Percentiles rank a stretch among this genome's conserved stretches.
Evolutionary conservation across 768 basidiomycete species (phyloP).

Genomic region (Mycena maculata): DNA sequence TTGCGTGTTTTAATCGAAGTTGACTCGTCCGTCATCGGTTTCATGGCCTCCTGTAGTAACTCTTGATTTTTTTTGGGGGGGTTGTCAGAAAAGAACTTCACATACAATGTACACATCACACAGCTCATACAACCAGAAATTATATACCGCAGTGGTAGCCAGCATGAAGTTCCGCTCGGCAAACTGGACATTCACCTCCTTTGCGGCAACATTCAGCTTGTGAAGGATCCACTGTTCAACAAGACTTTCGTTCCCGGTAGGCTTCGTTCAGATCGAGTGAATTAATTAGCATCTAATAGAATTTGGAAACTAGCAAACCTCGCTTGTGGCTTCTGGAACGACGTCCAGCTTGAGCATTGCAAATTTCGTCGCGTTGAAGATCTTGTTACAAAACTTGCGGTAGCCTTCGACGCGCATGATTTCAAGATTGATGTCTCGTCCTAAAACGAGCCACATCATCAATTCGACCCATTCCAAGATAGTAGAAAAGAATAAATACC

Average conservation of each 20-base stretch:
- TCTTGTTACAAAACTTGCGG: slow-evolving; percentile 99
- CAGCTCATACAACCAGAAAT: slow-evolving; percentile 98
- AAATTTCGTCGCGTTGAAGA: slow-evolving; percentile 99
- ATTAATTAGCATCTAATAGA: slow-evolving; percentile 21
- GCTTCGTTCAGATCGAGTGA: slow-evolving; percentile 58
- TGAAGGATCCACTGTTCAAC: slow-evolving; percentile 97
- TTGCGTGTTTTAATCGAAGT: slow-evolving; percentile 69
- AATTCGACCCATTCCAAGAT: background rate
- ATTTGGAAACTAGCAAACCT: slow-evolving; percentile 58
- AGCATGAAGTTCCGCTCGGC: slow-evolving; percentile 91
- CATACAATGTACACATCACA: slow-evolving; percentile 97
- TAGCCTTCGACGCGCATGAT: slow-evolving; percentile 97
- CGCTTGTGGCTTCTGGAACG: slow-evolving; percentile 73
- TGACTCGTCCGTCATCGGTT: slow-evolving; percentile 91
- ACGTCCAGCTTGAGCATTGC: slow-evolving; percentile 97
- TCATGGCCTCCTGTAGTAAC: slow-evolving; percentile 89
- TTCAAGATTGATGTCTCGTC: slow-evolving; percentile 97
- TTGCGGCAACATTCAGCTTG: slow-evolving; percentile 86
- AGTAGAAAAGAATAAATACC: slow-evolving; percentile 55
- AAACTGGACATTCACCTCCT: slow-evolving; percentile 82
- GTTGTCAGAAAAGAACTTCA: slow-evolving; percentile 40
- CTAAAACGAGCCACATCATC: slow-evolving; percentile 49
- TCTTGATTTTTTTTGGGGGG: background rate
- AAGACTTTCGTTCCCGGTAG: slow-evolving; percentile 88
- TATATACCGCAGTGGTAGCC: slow-evolving; percentile 86